Conservation (phyloP, 805 yeast genomes). For the Candida palmyrensis region DNA sequence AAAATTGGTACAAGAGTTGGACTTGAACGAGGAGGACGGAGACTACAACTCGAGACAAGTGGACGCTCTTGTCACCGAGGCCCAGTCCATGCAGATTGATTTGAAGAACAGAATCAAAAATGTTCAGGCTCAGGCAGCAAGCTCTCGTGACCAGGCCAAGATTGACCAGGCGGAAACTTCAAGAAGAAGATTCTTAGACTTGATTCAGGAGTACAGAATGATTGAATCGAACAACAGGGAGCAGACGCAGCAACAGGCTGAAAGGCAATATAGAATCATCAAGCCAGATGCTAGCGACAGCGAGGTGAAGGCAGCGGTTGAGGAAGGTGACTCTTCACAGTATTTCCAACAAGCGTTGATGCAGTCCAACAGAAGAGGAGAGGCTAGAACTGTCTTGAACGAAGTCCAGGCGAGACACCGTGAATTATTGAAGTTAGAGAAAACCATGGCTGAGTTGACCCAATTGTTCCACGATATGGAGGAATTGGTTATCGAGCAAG, state of each 20-base stretch:
- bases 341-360: constrained; percentile 89
- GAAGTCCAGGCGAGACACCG: constrained; percentile 96
- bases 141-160: constrained; percentile 62
- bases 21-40: constrained; percentile 37
- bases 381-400: constrained; percentile 89
- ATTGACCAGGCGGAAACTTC: constrained; percentile 87
- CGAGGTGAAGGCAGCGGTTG: constrained; percentile 81
- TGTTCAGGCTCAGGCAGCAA: constrained; percentile 64
- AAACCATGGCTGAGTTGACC: constrained; percentile 91
- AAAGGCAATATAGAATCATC: constrained; percentile 86
- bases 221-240: constrained; percentile 84
- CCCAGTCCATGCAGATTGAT: constrained; percentile 68
- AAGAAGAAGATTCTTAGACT: constrained; percentile 77
- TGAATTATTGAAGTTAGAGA: constrained; percentile 90
- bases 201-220: constrained; percentile 81
- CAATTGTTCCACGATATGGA: constrained; percentile 96
- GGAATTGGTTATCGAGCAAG: constrained; percentile 92
- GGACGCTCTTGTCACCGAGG: constrained; percentile 72
- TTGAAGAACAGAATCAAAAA: constrained; percentile 74
- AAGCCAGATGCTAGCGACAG: constrained; percentile 80
- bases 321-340: constrained; percentile 77
- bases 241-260: constrained; percentile 81
- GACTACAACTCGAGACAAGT: constrained; percentile 67
- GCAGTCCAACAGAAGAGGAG: constrained; percentile 85
- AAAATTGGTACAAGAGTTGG: constrained; percentile 37